A percentile compares a stretch with the other conserved stretches of the same genome.
These are phyloP conservation scores for Nicotiana knightiana DNA, from an alignment of 257 asterid genomes.

Conservation along the genomic window DNA sequence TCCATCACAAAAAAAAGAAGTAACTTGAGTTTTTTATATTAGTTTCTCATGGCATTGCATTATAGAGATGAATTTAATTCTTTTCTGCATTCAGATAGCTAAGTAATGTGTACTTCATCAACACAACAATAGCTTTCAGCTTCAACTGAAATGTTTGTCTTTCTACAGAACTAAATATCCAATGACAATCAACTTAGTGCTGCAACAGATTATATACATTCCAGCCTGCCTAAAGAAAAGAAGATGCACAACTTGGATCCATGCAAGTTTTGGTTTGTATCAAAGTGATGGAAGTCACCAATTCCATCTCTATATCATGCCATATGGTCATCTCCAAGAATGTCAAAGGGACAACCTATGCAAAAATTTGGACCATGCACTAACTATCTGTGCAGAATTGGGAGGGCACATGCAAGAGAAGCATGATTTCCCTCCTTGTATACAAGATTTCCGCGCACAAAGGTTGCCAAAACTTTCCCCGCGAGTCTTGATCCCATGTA, in stretches of 20 bases:
- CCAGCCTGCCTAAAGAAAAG: neutral
- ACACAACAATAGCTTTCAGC: conserved; percentile 1
- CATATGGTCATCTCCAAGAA: neutral
- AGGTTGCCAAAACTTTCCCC: conserved; percentile 74
- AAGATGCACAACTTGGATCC: neutral
- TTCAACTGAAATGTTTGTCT: neutral
- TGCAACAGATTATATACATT: conserved; percentile 7
- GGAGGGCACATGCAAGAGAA: conserved; percentile 64
- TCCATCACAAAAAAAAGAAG: neutral
- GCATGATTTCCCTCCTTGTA: conserved; percentile 67
- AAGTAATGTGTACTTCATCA: neutral
- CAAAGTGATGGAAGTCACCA: neutral
- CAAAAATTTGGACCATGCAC: neutral
- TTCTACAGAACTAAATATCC: neutral
- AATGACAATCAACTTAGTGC: neutral
- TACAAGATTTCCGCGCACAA: conserved; percentile 72
- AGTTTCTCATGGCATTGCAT: neutral
- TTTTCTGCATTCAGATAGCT: neutral
- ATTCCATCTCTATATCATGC: neutral
- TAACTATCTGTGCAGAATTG: conserved; percentile 40
- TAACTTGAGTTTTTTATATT: neutral
- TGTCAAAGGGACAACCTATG: neutral
- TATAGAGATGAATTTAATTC: neutral
- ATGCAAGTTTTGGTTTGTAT: neutral
- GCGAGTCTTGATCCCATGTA: conserved; percentile 75